These are phyloP conservation scores for Leptographium wingfieldii DNA, from an alignment of 2,329 filamentous ascomycete species.

Conservation along the genomic window DNA sequence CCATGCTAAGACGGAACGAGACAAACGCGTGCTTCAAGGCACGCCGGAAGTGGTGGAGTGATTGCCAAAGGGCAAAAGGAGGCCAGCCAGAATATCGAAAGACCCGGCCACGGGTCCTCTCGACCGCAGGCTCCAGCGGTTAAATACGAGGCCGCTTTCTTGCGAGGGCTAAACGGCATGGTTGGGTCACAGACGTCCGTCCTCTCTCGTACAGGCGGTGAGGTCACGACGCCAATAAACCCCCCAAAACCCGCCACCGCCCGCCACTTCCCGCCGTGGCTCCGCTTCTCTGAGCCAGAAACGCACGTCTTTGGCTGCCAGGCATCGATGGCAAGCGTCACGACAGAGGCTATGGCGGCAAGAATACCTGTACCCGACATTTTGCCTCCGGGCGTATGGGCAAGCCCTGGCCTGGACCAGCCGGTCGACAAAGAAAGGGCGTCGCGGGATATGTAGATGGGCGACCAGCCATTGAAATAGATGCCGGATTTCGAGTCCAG, in stretches of 20 bases:
- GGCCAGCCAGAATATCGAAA: too few species aligned
- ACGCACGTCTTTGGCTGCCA: neutral
- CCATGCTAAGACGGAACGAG: neutral
- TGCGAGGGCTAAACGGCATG: neutral
- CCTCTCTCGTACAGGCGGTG: neutral
- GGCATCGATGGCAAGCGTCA: too few species aligned
- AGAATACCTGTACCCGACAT: too few species aligned
- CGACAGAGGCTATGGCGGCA: too few species aligned
- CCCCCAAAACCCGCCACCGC: neutral
- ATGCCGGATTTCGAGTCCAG: neutral
- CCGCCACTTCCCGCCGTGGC: neutral
- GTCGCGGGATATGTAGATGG: neutral
- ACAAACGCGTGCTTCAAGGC: neutral
- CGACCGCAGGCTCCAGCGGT: too few species aligned
- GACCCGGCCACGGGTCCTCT: too few species aligned
- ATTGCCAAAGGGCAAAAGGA: neutral
- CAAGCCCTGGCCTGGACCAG: neutral
- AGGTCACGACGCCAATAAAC: neutral
- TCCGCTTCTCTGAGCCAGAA: neutral
- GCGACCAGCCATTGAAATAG: neutral
- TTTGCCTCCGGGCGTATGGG: neutral
- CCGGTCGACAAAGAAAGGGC: neutral
- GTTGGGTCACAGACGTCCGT: neutral
- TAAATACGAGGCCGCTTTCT: too few species aligned
- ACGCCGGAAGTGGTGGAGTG: neutral